phyloP scores from a whole-genome alignment of 2,329 filamentous ascomycete species.

The Alternaria sp. region DNA sequence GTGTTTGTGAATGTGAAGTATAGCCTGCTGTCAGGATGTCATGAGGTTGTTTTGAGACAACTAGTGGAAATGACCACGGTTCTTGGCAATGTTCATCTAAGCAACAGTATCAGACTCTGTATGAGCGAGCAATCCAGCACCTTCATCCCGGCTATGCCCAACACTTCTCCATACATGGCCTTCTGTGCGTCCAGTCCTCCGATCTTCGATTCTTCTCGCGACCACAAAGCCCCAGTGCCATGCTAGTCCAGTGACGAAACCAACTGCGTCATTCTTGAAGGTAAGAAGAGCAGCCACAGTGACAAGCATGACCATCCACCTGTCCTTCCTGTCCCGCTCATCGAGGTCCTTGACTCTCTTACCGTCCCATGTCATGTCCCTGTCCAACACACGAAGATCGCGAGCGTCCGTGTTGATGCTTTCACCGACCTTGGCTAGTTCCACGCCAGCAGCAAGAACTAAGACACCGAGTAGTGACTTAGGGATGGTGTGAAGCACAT shows the following conservation, averaged over 20 bases:
- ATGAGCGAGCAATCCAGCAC: conserved; percentile 33
- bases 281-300: conserved; percentile 84
- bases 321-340: conserved; percentile 74
- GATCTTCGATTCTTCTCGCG: conserved; percentile 35
- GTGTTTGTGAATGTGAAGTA: too few species aligned
- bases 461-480: conserved; percentile 82
- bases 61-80: background rate
- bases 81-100: background rate
- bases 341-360: conserved; percentile 64
- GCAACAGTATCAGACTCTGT: conserved; percentile 39
- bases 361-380: conserved; percentile 37
- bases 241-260: conserved; percentile 82
- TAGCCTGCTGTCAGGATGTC: background rate
- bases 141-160: conserved; percentile 32
- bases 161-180: conserved; percentile 37
- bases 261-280: conserved; percentile 89
- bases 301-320: conserved; percentile 91
- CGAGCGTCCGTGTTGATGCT: conserved; percentile 79
- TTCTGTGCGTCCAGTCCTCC: conserved; percentile 30
- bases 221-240: conserved; percentile 74
- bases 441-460: conserved; percentile 88
- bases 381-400: conserved; percentile 59
- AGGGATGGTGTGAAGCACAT: conserved; percentile 76
- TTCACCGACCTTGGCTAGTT: conserved; percentile 85
- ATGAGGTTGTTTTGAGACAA: background rate